Percentiles rank a stretch among this genome's conserved stretches.
phyloP scores from a whole-genome alignment of 1,284 basidiomycete species.

The Omphalotus olearius region DNA sequence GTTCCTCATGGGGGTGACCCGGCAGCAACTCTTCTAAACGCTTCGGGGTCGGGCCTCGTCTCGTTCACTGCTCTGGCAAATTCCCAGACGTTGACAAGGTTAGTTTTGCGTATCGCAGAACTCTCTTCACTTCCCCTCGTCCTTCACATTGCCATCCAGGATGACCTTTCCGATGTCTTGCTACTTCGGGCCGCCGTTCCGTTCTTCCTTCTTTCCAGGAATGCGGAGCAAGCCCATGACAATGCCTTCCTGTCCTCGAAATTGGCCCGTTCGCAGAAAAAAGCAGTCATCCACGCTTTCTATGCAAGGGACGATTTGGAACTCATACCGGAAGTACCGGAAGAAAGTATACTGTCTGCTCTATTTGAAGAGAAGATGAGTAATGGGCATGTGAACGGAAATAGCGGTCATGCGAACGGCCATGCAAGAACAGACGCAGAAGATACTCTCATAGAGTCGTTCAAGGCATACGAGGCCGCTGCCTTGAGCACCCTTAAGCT shows the following conservation, averaged over 20 bases:
- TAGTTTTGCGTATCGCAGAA: constrained; percentile 39
- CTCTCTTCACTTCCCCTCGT: constrained; percentile 39
- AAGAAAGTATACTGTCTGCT: constrained; percentile 56
- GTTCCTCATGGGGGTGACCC: constrained; percentile 46
- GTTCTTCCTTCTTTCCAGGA: constrained; percentile 61
- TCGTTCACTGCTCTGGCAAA: constrained; percentile 35
- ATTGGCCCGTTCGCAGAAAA: constrained; percentile 54
- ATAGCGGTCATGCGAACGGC: constrained; percentile 26
- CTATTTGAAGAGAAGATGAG: constrained; percentile 32
- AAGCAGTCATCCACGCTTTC: constrained; percentile 81
- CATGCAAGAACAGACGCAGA: constrained; percentile 20
- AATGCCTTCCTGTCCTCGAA: constrained; percentile 69
- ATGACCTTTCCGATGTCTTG: constrained; percentile 57
- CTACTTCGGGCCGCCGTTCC: constrained; percentile 54
- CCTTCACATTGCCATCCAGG: constrained; percentile 43
- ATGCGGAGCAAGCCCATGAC: constrained; percentile 66
- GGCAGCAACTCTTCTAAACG: constrained; percentile 35
- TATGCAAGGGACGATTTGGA: constrained; percentile 34
- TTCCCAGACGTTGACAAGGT: constrained; percentile 30
- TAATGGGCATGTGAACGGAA: constrained; percentile 23
- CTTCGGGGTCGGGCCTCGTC: constrained; percentile 28
- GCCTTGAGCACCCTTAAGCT: constrained; percentile 60
- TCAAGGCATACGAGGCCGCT: constrained; percentile 59
- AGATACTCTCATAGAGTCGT: constrained; percentile 30
- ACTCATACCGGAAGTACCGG: constrained; percentile 44